Percentiles rank a stretch among this genome's conserved stretches.
Conservation (phyloP, 2,329 filamentous ascomycete genomes). For the Ilyonectria robusta region DNA sequence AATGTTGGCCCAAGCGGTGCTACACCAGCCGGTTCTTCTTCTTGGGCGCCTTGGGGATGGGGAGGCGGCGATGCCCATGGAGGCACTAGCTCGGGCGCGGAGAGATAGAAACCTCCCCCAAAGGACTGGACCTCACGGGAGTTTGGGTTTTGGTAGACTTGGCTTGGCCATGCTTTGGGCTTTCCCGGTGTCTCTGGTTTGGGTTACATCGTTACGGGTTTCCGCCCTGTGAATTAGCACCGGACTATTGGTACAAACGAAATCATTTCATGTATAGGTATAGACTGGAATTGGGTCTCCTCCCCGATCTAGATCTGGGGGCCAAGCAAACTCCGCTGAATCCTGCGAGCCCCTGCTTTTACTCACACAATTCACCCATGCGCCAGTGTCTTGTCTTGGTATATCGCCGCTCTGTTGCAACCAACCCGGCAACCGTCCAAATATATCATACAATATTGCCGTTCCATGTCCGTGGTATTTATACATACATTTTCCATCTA, state of each 20-base stretch:
- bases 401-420: neutral
- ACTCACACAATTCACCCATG: slow-evolving; percentile 16
- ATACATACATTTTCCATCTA: neutral
- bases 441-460: slow-evolving; percentile 33
- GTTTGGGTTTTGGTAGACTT: slow-evolving; percentile 47
- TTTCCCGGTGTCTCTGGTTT: slow-evolving; percentile 1
- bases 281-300: slow-evolving; percentile 24
- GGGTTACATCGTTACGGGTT: slow-evolving; percentile 2
- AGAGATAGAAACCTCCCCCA: slow-evolving; percentile 50
- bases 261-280: slow-evolving; percentile 14
- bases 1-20: slow-evolving; percentile 43
- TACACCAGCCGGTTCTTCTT: slow-evolving; percentile 50
- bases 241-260: slow-evolving; percentile 6
- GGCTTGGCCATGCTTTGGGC: slow-evolving; percentile 30
- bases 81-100: slow-evolving; percentile 56
- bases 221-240: neutral
- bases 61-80: slow-evolving; percentile 40
- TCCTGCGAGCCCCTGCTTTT: slow-evolving; percentile 9
- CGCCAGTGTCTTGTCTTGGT: slow-evolving; percentile 9
- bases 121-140: slow-evolving; percentile 44
- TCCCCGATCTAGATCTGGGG: slow-evolving; percentile 10
- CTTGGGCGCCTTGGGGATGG: slow-evolving; percentile 67
- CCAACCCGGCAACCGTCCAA: neutral
- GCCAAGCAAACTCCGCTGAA: slow-evolving; percentile 11
- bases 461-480: neutral